Evolutionary conservation across 2,329 filamentous ascomycete species (phyloP), one percentile per base, ranked within the genome.

Genomic region (Nothophoma quercina): DNA sequence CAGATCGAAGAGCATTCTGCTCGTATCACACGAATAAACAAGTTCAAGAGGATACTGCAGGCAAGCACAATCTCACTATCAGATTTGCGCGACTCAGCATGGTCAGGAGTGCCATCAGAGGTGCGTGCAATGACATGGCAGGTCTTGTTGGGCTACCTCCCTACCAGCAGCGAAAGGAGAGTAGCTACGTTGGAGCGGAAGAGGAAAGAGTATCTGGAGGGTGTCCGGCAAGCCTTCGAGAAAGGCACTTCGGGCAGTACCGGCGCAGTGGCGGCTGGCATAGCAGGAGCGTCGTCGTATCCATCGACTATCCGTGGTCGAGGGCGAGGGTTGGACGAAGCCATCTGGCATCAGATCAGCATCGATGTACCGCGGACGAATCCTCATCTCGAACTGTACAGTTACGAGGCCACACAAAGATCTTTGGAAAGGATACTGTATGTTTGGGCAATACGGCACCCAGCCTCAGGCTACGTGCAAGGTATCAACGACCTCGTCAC

Each of bases 61-160:
- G 86, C 93, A 18, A 96, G 91, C 32, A 92, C 90, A 1, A 95
- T 99, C 64, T 88, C 91, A 2, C 77, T 98, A 2, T 80, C 88
- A 15, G 93, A 98, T 45, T 81, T 99, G 19, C 85, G 95, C 58
- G 83, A 91, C 51, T 81, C 92, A 25, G 92, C 95, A 23, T 99
- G 96, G 95, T 95, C 93, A 44, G 95, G 95, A 10, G 85, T 98
- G 28, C 96, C 95, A 0, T 88, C 91, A 65, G 96, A 99, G 78
- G 92, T 99, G 15, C 90, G 96, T 49, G 91, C 95, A 42, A 97
- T 99, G 89, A 95, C 93, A n/a, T 99, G 95, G 95, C 93, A 98
- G 75, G 82, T 99, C 19, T 82, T 99, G 16, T 85, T 99, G 19
- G 95, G 93, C 51, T 99, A 99, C 73, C 83, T 99, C 4, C 95